Conservation (phyloP, 768 basidiomycete species). For the Boletellus sp. region DNA sequence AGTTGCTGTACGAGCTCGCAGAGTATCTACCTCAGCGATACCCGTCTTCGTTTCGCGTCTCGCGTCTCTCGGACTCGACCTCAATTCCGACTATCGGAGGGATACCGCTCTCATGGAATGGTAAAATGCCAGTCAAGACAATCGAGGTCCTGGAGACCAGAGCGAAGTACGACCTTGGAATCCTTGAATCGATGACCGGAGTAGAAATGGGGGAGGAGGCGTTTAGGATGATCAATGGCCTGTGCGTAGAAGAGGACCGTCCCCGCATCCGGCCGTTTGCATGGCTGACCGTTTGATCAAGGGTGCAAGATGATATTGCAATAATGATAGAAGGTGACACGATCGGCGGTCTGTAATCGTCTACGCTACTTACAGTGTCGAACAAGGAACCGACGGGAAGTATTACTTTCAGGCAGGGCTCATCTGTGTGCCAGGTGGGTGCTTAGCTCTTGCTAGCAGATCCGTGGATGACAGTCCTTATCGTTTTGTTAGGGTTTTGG, state of each 20-base stretch:
- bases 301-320: constrained; percentile 57
- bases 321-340: constrained; percentile 56
- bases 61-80: constrained; percentile 31
- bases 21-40: constrained; percentile 68
- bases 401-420: constrained; percentile 79
- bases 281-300: constrained; percentile 15
- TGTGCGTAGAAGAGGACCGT: constrained; percentile 43
- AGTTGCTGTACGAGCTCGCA: constrained; percentile 64
- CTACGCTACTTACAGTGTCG: background rate
- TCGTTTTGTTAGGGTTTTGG: constrained; percentile 60
- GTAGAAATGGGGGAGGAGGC: constrained; percentile 46
- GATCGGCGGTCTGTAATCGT: background rate
- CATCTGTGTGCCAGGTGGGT: constrained; percentile 60
- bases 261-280: background rate
- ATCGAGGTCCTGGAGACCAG: constrained; percentile 52
- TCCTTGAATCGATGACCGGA: constrained; percentile 24
- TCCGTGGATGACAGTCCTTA: background rate
- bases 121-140: constrained; percentile 46
- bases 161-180: constrained; percentile 50
- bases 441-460: background rate
- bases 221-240: constrained; percentile 55
- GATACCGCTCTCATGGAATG: constrained; percentile 38
- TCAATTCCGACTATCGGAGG: constrained; percentile 18
- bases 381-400: constrained; percentile 56
- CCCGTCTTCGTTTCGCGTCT: constrained; percentile 54